These are phyloP conservation scores for Globisporangium polare DNA, from an alignment of 352 stramenopile genomes.

Conservation along the genomic window DNA sequence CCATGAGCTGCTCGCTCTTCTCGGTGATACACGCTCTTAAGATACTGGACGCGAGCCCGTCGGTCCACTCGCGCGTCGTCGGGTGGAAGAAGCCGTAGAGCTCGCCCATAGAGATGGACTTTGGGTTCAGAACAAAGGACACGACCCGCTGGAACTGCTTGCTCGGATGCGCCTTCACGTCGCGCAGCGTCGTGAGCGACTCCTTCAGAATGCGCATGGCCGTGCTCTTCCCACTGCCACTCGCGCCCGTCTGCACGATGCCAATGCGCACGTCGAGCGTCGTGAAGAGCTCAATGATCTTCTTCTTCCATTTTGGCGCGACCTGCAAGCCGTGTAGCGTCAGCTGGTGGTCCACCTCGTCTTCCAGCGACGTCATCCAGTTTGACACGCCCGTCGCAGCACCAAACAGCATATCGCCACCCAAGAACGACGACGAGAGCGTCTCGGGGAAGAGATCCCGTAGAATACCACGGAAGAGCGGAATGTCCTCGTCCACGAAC, in stretches of 20 bases:
- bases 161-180: slow-evolving; percentile 42
- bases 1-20: slow-evolving; percentile 53
- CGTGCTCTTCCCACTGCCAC: slow-evolving; percentile 71
- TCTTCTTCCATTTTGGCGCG: slow-evolving; percentile 73
- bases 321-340: slow-evolving; percentile 48
- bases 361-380: slow-evolving; percentile 56
- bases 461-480: slow-evolving; percentile 88
- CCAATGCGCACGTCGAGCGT: slow-evolving; percentile 91
- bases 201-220: slow-evolving; percentile 42
- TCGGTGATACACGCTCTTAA: slow-evolving; percentile 67
- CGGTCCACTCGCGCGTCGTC: slow-evolving; percentile 80
- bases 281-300: slow-evolving; percentile 90
- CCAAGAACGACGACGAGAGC: neutral
- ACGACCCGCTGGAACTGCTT: slow-evolving; percentile 52
- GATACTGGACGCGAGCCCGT: slow-evolving; percentile 73
- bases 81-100: slow-evolving; percentile 85
- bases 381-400: slow-evolving; percentile 16
- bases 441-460: slow-evolving; percentile 82
- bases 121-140: slow-evolving; percentile 72
- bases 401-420: neutral
- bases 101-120: slow-evolving; percentile 74
- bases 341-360: slow-evolving; percentile 80
- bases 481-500: slow-evolving; percentile 85
- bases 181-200: slow-evolving; percentile 43
- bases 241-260: slow-evolving; percentile 71